A percentile compares a stretch with the other conserved stretches of the same genome.
Conservation (phyloP, 1,139 yeast species). For the Sugiyamaella xylanicola region DNA sequence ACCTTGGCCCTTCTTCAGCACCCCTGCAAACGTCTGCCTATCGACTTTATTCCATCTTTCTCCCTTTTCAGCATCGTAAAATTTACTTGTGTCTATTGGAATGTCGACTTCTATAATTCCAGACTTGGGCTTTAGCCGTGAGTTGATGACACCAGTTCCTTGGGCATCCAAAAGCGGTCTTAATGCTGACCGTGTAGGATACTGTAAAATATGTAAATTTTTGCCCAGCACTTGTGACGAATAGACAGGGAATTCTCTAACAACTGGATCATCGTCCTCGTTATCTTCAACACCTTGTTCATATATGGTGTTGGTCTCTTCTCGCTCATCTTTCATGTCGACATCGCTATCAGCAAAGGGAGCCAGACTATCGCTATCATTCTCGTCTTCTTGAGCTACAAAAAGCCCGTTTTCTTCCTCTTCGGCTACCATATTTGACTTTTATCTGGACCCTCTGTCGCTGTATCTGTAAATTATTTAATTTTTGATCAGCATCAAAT, state of each 20-base stretch:
- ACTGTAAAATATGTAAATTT: conserved; percentile 59
- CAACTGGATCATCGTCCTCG: conserved; percentile 66
- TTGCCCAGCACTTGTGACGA: conserved; percentile 42
- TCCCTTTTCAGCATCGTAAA: conserved; percentile 65
- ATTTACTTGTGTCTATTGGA: conserved; percentile 64
- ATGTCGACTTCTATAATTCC: conserved; percentile 66
- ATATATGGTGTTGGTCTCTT: neutral
- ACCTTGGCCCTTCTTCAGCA: conserved; percentile 44
- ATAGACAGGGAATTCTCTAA: conserved; percentile 72
- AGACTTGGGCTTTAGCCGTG: conserved; percentile 64
- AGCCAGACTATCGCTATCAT: conserved; percentile 7
- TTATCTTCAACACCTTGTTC: conserved; percentile 15
- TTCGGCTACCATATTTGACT: conserved; percentile 1
- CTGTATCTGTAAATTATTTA: neutral
- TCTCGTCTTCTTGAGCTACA: conserved; percentile 11
- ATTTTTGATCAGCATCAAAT: neutral
- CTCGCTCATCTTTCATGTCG: conserved; percentile 11
- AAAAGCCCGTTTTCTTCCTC: conserved; percentile 20
- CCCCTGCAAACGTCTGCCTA: conserved; percentile 67
- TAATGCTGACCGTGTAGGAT: conserved; percentile 64
- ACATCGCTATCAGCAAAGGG: conserved; percentile 6
- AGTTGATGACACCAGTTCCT: conserved; percentile 49
- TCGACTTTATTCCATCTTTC: conserved; percentile 63
- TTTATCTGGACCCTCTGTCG: neutral
- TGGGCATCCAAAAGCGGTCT: conserved; percentile 50